Evolutionary conservation across 1,284 basidiomycete genomes (phyloP).

Genomic region (Sporisorium scitamineum): DNA sequence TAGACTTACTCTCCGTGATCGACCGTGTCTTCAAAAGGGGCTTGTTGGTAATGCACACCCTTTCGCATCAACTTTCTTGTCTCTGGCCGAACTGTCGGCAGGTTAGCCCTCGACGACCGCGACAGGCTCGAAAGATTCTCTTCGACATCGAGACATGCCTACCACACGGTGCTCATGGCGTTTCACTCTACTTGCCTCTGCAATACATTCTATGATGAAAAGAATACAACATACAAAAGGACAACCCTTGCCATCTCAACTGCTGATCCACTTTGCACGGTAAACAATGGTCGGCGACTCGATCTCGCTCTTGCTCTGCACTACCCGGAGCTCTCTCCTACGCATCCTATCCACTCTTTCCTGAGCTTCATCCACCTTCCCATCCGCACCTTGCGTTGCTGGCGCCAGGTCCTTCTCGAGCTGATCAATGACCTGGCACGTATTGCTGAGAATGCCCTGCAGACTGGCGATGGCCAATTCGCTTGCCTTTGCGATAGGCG

Average conservation of each 20-base stretch:
- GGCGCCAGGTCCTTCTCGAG: slow-evolving; percentile 10
- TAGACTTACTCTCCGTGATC: not conserved
- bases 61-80: too few relatives aligned
- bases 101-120: too few relatives aligned
- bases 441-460: slow-evolving; percentile 78
- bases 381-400: not conserved
- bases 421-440: slow-evolving; percentile 39
- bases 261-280: slow-evolving; percentile 49
- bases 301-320: slow-evolving; percentile 62
- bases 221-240: too few relatives aligned
- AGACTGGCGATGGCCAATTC: slow-evolving; percentile 81
- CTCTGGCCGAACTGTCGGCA: too few relatives aligned
- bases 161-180: too few relatives aligned
- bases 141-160: not conserved
- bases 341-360: slow-evolving; percentile 60
- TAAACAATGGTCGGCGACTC: slow-evolving; percentile 57
- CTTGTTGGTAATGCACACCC: not conserved
- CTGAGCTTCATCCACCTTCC: slow-evolving; percentile 35
- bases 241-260: not conserved
- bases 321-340: slow-evolving; percentile 60
- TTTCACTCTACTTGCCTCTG: too few relatives aligned
- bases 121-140: too few relatives aligned
- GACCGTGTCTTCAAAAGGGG: not conserved
- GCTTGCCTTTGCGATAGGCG: slow-evolving; percentile 72
- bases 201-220: too few relatives aligned